Conservation (phyloP, 306 rosid genomes). For the Hippophae gyantsensis region DNA sequence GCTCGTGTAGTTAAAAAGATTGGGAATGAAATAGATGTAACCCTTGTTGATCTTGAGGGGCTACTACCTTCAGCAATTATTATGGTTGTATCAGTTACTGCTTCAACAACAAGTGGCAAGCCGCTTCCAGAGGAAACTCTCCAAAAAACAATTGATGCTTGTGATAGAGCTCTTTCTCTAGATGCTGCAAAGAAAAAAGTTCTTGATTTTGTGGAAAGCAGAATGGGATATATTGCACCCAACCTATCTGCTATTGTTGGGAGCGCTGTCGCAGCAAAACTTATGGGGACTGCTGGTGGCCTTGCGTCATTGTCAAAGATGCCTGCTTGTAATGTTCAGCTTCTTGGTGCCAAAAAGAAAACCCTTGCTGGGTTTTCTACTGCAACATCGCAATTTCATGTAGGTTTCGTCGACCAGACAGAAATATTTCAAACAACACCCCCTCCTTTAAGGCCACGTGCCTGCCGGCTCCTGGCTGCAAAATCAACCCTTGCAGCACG, state of each 20-base stretch:
- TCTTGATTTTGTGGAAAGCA: constrained; percentile 89
- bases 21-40: constrained; percentile 84
- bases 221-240: constrained; percentile 97
- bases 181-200: constrained; percentile 84
- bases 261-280: constrained; percentile 94
- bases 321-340: constrained; percentile 99
- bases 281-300: constrained; percentile 96
- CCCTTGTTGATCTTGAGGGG: constrained; percentile 94
- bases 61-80: constrained; percentile 85
- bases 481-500: constrained; percentile 92
- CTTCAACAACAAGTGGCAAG: constrained; percentile 95
- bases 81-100: constrained; percentile 96
- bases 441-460: constrained; percentile 79
- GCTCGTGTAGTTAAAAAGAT: constrained; percentile 96
- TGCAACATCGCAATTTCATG: constrained; percentile 87
- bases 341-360: constrained; percentile 90
- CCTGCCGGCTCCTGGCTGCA: constrained; percentile 72
- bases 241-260: constrained; percentile 90
- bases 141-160: constrained; percentile 66
- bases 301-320: constrained; percentile 66
- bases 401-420: constrained; percentile 86
- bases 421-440: constrained; percentile 87
- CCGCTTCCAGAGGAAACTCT: constrained; percentile 90
- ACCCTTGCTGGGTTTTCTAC: constrained; percentile 93
- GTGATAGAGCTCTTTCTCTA: constrained; percentile 89